Evolutionary conservation across 495 filamentous ascomycete species (phyloP).

Genomic region (Xylaria intraflava): DNA sequence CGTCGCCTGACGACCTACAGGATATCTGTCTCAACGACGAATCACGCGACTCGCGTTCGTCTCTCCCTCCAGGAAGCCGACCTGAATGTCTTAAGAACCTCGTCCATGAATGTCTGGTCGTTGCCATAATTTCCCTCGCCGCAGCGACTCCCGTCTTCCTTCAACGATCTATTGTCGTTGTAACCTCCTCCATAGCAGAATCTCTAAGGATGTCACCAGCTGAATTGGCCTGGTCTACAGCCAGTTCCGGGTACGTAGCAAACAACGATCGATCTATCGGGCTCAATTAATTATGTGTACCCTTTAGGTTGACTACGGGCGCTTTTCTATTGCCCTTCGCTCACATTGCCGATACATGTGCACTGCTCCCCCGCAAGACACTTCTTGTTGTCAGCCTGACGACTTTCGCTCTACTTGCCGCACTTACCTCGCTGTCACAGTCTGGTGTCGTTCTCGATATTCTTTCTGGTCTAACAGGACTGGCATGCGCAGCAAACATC

Average conservation of each 20-base stretch:
- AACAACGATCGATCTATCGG: constrained; percentile 6
- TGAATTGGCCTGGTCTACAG: constrained; percentile 57
- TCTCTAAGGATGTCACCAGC: constrained; percentile 54
- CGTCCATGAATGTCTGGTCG: constrained; percentile 53
- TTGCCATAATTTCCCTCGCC: constrained; percentile 57
- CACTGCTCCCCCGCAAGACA: constrained; percentile 49
- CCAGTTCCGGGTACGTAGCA: constrained; percentile 44
- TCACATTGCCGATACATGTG: constrained; percentile 47
- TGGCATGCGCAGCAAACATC: constrained; percentile 52
- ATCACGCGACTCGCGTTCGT: constrained; percentile 9
- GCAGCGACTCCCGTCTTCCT: constrained; percentile 55
- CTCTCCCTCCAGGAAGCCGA: constrained; percentile 25
- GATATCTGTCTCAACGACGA: constrained; percentile 26
- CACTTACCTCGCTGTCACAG: constrained; percentile 49
- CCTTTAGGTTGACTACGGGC: constrained; percentile 44
- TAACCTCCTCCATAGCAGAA: constrained; percentile 52
- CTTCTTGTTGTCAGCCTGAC: constrained; percentile 51
- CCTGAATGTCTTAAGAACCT: constrained; percentile 53
- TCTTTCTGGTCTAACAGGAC: constrained; percentile 51
- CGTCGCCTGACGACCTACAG: constrained; percentile 22
- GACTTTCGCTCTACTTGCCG: constrained; percentile 45
- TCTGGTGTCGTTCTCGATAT: constrained; percentile 50
- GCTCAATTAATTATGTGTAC: constrained; percentile 11
- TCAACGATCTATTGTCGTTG: constrained; percentile 49
- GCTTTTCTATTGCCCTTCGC: constrained; percentile 58